Evolutionary conservation across 2,329 filamentous ascomycete species (phyloP), one percentile per base, ranked within the genome.

Genomic region (Phoma sp.): DNA sequence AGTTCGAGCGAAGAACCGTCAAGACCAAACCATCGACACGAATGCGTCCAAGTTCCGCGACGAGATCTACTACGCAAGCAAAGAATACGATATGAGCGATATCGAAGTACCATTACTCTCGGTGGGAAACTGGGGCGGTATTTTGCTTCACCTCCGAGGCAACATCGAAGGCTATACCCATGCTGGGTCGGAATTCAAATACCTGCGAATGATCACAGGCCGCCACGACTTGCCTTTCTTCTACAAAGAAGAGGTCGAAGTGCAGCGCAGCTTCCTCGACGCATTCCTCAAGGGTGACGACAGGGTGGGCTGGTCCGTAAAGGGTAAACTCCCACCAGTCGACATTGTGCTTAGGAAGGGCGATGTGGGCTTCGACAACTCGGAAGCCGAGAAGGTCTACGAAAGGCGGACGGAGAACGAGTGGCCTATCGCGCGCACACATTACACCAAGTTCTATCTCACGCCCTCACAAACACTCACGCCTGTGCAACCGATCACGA

Each of bases 141-240:
- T 90, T 40, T 71, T 87, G 4, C 78, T 91, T 1, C 88, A 91
- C 61, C 78, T 90, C 5, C 80, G 87, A 7, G 88, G 88, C 2
- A 91, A 91, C 59, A 79, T 91, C 7, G 80, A 88, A 62, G 88
- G 87, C 0, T 91, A 83, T 51, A 75, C 76, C 1, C 79, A 85
- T 40, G 87, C 87, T 0, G 85, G 86, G 0, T 90, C 87, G 0
- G 78, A 85, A 53, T 77, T 86, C 56, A 91, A 91, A 69, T 91
- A 87, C 60, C 78, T 91, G 0, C 82, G 87, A 6, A 85, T 90
- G 68, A 87, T 90, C 65, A 86, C 83, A 0, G 88, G 88, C 2
- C 81, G 88, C 0, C 88, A 91, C 57, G 88, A 91, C 62, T 77
- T 91, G 1, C 88, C 88, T 0, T 90, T 91, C 68, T 91, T 90